Evolutionary conservation across 352 stramenopile genomes (phyloP), one percentile per base, ranked within the genome.

Genomic region (Globisporangium recalcitrans): DNA sequence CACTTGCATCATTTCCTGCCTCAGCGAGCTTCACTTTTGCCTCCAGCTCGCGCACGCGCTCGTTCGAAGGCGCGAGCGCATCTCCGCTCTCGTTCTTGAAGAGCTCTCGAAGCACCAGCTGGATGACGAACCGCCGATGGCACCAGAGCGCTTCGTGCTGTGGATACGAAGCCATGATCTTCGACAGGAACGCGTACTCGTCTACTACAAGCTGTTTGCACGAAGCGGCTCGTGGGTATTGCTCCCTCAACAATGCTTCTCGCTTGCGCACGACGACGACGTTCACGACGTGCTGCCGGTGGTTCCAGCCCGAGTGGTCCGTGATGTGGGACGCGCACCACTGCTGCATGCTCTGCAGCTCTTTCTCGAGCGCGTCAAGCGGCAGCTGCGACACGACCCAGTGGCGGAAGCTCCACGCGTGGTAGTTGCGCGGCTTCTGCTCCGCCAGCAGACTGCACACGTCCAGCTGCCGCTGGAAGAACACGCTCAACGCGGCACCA

Each of bases 331-430:
- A 74, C 68, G 72, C 58, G 59, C 81, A 92, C 82, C 83, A 94
- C 5, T 51, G 40, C 34, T 71, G 42, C 77, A 88, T 92, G 4
- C 46, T 47, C 11, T 63, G 52, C 0, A 94, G 66, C 58, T 94
- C 85, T n/a, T 46, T n/a, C 1, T 64, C 55, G 3, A 78, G 62
- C 52, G 73, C 53, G 0, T 65, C 52, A 0, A 31, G 48, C 19
- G 66, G 31, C n/a, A 87, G 63, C 11, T 70, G 61, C 13, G 69
- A 83, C 47, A 86, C 72, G 42, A 92, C 72, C 78, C 81, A 91
- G 60, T 92, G 85, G 8, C 85, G 81, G 60, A 88, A 93, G 60
- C 82, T 92, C 85, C 85, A 94, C 24, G 85, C 82, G 67, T 92
- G 82, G 55, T 94, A 94, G 62, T 94, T 94, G 52, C 82, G 81